Base-by-base conservation (phyloP, 768 basidiomycete species). In the Chalciporus piperatus region DNA sequence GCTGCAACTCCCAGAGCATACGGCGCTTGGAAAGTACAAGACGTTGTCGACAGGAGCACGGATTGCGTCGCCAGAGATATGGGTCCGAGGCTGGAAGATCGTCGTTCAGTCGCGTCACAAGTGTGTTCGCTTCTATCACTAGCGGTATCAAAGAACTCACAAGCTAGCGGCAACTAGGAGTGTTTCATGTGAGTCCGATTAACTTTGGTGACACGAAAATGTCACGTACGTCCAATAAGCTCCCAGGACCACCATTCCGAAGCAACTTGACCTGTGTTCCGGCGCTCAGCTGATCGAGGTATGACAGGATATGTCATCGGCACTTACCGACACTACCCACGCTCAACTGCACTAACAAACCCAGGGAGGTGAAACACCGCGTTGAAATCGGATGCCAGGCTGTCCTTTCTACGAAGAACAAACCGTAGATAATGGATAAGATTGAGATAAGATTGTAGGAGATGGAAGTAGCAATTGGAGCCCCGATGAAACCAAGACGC, bases 181-280 rank as follows among this genome's bases (percentile, higher is more conserved):
- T 6, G n/a, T 41, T 50, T 33, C 40, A 25, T 33, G 28, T 52
- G 35, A 65, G 53, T 33, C 11, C 35, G 12, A 23, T 23, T 37
- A 7, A 39, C 2, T 22, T 9, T 2, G 4, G 12, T 6, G 38
- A 47, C 10, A 50, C 2, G 42, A 6, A 46, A 16, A 41, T 41
- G 14, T 3, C 25, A 63, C 66, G 11, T 30, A 68, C 66, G 71
- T 27, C 84, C 86, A 39, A 92, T 74, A 3, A 92, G 77, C 67
- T 96, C 93, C 96, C 95, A 96, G 28, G 88, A 87, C 94, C 95
- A 98, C 95, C 95, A 98, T 69, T 96, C 95, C 1, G 83, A 84
- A 2, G 87, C 91, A 2, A 84, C 85, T 67, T 92, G 92, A 3
- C 84, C 84, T 77, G 54, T 38, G 28, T 20, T 23, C 3, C 10